These are phyloP conservation scores for Xylaria sp. DNA, from an alignment of 2,329 filamentous ascomycete species.

Conservation along the genomic window DNA sequence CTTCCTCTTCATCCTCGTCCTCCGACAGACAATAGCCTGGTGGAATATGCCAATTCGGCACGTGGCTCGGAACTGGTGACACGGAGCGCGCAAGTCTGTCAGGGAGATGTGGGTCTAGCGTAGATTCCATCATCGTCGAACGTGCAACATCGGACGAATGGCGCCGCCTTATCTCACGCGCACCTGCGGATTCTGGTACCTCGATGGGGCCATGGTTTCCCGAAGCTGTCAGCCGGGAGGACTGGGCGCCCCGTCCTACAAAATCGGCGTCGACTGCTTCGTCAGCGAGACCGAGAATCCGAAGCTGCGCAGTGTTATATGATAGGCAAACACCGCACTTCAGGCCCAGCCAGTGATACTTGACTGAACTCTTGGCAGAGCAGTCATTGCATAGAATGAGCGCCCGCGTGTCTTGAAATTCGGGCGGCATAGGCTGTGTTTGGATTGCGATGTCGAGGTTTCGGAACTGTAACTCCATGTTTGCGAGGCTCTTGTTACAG, in stretches of 20 bases:
- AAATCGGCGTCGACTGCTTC: slow-evolving; percentile 25
- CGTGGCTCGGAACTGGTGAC: slow-evolving; percentile 41
- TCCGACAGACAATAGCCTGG: slow-evolving; percentile 26
- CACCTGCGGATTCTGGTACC: slow-evolving; percentile 13
- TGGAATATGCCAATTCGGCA: slow-evolving; percentile 26
- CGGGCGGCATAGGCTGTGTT: slow-evolving; percentile 86
- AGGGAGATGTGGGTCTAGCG: slow-evolving; percentile 31
- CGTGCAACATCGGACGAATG: slow-evolving; percentile 38
- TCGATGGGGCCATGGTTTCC: slow-evolving; percentile 14
- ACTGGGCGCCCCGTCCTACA: slow-evolving; percentile 22
- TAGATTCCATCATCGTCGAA: slow-evolving; percentile 17
- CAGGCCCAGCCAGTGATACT: slow-evolving; percentile 92
- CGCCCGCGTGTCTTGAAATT: slow-evolving; percentile 78
- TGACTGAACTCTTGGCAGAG: slow-evolving; percentile 79
- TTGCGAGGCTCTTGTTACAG: slow-evolving; percentile 93
- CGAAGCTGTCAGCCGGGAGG: slow-evolving; percentile 18
- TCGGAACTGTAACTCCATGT: slow-evolving; percentile 95
- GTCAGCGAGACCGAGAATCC: slow-evolving; percentile 53
- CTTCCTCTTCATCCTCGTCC: slow-evolving; percentile 50
- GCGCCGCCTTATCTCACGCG: slow-evolving; percentile 36
- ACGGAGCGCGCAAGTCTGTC: slow-evolving; percentile 50
- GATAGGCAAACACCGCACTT: slow-evolving; percentile 78
- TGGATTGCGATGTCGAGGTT: slow-evolving; percentile 87
- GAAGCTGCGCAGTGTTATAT: slow-evolving; percentile 70
- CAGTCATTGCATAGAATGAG: slow-evolving; percentile 95